phyloP scores from a whole-genome alignment of 2,329 filamentous ascomycete species.

The Fusarium avenaceum region DNA sequence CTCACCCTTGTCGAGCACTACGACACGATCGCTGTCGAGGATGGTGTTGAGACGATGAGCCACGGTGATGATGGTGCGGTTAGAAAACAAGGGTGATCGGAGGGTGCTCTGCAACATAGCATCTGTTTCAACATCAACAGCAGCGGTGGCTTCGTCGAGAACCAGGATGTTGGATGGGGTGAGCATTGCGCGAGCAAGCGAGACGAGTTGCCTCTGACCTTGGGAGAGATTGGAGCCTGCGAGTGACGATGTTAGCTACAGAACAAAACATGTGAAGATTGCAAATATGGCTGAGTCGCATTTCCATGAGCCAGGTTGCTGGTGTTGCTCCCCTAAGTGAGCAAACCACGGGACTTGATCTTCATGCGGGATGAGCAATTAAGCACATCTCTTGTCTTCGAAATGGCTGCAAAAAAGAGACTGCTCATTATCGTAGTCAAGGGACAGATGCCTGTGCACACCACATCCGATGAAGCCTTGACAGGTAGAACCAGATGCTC shows the following conservation, averaged over 20 bases:
- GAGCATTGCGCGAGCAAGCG: conserved; percentile 90
- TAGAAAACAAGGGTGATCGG: conserved; percentile 78
- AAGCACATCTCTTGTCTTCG: conserved; percentile 45
- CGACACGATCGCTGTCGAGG: conserved; percentile 86
- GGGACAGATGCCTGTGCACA: conserved; percentile 24
- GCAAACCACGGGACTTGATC: conserved; percentile 51
- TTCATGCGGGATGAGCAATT: conserved; percentile 55
- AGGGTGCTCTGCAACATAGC: conserved; percentile 75
- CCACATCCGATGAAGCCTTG: conserved; percentile 28
- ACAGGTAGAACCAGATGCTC: conserved; percentile 38
- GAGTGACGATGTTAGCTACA: conserved; percentile 36
- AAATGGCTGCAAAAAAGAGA: conserved; percentile 32
- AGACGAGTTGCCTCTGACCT: conserved; percentile 94
- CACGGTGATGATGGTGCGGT: conserved; percentile 97
- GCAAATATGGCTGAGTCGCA: conserved; percentile 1
- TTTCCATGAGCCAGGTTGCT: conserved; percentile 10
- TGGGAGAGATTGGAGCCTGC: conserved; percentile 93
- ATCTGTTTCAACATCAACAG: conserved; percentile 76
- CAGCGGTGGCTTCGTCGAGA: conserved; percentile 94
- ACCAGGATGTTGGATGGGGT: conserved; percentile 98
- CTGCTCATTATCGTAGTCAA: conserved; percentile 29
- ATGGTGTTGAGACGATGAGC: conserved; percentile 99
- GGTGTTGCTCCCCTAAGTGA: conserved; percentile 19
- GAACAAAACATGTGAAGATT: conserved; percentile 28
- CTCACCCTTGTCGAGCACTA: conserved; percentile 90